These are phyloP conservation scores for Kodamaea sagamina DNA, from an alignment of 805 yeast species.

Conservation along the genomic window DNA sequence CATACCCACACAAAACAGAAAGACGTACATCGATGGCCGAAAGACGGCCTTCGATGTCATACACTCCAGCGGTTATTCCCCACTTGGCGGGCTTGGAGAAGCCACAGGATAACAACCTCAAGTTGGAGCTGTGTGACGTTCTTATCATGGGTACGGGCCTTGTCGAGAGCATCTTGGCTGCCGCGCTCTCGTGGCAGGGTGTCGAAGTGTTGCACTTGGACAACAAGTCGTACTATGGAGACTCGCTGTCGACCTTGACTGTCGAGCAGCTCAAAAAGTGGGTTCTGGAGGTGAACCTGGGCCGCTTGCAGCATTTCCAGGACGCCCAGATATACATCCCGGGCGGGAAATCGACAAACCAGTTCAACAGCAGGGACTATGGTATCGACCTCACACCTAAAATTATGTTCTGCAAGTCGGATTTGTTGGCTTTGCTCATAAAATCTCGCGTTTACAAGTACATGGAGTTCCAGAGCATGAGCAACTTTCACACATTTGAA, in stretches of 20 bases:
- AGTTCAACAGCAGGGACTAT: conserved; percentile 66
- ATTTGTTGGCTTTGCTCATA: conserved; percentile 72
- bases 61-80: conserved; percentile 56
- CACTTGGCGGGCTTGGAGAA: conserved; percentile 77
- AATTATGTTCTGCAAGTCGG: conserved; percentile 87
- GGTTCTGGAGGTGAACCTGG: conserved; percentile 70
- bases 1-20: conserved; percentile 23
- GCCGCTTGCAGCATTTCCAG: conserved; percentile 46
- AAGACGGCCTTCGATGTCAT: conserved; percentile 56
- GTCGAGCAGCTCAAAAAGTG: conserved; percentile 83
- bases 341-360: conserved; percentile 48
- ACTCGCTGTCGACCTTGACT: conserved; percentile 79
- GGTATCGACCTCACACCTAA: conserved; percentile 88
- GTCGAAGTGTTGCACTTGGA: conserved; percentile 91
- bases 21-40: conserved; percentile 69
- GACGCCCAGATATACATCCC: conserved; percentile 85
- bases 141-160: conserved; percentile 92
- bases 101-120: conserved; percentile 66
- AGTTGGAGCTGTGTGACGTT: conserved; percentile 72
- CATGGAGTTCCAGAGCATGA: conserved; percentile 86
- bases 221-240: conserved; percentile 84
- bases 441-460: conserved; percentile 88
- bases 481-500: conserved; percentile 91
- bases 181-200: conserved; percentile 98
- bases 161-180: conserved; percentile 84